These are phyloP conservation scores for Annulohypoxylon nitens DNA, from an alignment of 495 filamentous ascomycete genomes.

Conservation along the genomic window DNA sequence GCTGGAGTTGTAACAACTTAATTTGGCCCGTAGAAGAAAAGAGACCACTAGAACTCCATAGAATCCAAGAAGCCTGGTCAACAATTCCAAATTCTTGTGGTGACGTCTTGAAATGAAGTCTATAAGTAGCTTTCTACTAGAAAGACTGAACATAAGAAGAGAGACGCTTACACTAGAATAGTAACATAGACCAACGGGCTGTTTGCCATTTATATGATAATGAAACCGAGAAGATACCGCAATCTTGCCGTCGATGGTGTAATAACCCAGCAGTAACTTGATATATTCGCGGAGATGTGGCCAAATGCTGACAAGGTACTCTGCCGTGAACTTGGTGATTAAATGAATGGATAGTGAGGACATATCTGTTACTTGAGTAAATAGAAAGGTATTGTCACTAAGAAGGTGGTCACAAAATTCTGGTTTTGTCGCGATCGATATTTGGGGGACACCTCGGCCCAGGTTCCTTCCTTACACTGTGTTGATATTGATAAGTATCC, in stretches of 20 bases:
- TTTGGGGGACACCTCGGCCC: no score
- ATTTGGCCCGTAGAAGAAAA: not conserved
- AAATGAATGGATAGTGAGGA: not conserved
- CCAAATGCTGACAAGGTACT: not conserved
- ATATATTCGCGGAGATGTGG: not conserved
- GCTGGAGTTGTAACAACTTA: not conserved
- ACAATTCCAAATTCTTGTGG: conserved; percentile 37
- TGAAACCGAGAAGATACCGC: conserved; percentile 26
- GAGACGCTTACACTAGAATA: not conserved
- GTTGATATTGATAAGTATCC: no score
- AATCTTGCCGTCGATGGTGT: conserved; percentile 21
- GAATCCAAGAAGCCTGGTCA: conserved; percentile 9
- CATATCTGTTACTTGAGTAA: no score
- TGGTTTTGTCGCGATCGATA: no score
- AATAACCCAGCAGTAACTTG: not conserved
- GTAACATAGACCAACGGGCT: not conserved
- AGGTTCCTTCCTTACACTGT: no score
- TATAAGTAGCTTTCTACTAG: not conserved
- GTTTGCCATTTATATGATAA: not conserved
- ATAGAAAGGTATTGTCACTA: no score
- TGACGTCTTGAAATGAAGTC: conserved; percentile 24
- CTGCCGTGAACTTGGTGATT: not conserved
- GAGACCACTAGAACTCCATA: not conserved
- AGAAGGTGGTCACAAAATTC: no score
- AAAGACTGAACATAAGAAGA: not conserved